Conservation (phyloP, 371 early-diverging fungal genomes). For the Mortierella sp. region DNA sequence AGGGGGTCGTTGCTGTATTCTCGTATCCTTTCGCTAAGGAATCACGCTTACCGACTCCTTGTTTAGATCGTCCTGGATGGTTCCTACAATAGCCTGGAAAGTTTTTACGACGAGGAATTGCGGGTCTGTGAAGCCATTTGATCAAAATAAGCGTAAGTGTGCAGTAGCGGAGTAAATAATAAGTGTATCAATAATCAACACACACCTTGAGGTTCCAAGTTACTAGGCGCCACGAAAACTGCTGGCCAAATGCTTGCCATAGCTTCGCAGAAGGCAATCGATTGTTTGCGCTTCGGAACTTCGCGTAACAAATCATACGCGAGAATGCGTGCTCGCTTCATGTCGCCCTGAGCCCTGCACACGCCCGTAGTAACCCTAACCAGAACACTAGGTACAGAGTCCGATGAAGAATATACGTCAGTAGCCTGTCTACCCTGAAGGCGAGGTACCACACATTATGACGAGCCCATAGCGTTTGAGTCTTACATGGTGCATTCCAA, state of each 20-base stretch:
- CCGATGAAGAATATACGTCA: background rate
- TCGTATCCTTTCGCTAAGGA: background rate
- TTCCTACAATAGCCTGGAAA: background rate
- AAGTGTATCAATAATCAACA: background rate
- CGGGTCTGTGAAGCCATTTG: background rate
- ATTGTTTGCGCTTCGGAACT: conserved; percentile 7
- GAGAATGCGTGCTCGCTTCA: conserved; percentile 16
- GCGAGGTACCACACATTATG: too few species aligned
- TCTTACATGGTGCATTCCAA: background rate
- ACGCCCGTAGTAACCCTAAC: conserved; percentile 25
- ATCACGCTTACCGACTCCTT: background rate
- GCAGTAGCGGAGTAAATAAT: background rate
- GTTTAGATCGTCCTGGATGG: background rate
- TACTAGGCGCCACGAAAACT: conserved; percentile 6
- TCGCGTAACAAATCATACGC: conserved; percentile 36
- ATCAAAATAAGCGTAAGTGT: background rate
- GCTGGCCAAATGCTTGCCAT: conserved; percentile 42
- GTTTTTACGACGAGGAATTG: background rate
- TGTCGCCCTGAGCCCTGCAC: conserved; percentile 5
- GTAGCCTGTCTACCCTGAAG: background rate
- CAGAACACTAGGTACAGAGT: conserved; percentile 16
- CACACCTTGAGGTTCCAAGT: conserved; percentile 2
- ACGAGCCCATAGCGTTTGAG: too few species aligned
- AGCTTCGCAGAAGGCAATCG: conserved; percentile 31
- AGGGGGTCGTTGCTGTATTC: too few species aligned